These are phyloP conservation scores for Globisporangium spiculum DNA, from an alignment of 352 stramenopile genomes.

Conservation along the genomic window DNA sequence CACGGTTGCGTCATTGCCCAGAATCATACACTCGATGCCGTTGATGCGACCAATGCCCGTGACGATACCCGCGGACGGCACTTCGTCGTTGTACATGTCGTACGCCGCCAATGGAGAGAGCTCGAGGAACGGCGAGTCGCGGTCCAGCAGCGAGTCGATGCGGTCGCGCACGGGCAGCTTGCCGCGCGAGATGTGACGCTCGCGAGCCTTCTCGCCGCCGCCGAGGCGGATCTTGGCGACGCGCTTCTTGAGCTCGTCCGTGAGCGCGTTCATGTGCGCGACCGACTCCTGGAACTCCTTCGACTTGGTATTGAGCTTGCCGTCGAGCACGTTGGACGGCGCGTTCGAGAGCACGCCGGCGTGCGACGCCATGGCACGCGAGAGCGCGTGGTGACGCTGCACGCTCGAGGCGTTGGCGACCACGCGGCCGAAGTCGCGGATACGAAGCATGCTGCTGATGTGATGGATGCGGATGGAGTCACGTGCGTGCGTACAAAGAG, in stretches of 20 bases:
- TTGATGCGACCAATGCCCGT: conserved; percentile 87
- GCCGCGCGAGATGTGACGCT: conserved; percentile 67
- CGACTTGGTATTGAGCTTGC: conserved; percentile 59
- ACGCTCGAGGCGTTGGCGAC: conserved; percentile 5
- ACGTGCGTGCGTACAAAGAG: background rate
- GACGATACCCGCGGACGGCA: conserved; percentile 87
- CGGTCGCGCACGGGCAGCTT: conserved; percentile 91
- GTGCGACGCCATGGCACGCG: conserved; percentile 30
- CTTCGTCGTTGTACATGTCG: conserved; percentile 81
- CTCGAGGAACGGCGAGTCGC: conserved; percentile 95
- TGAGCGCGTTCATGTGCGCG: conserved; percentile 56
- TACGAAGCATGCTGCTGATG: conserved; percentile 3
- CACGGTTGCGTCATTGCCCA: conserved; percentile 98
- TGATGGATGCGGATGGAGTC: background rate
- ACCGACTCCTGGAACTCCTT: conserved; percentile 53
- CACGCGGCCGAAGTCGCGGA: conserved; percentile 16
- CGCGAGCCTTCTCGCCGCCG: conserved; percentile 59
- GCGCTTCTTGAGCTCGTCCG: conserved; percentile 37
- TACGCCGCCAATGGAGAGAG: conserved; percentile 89
- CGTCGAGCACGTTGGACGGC: conserved; percentile 59
- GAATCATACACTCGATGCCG: conserved; percentile 93
- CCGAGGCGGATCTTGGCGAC: conserved; percentile 51
- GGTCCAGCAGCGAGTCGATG: conserved; percentile 94
- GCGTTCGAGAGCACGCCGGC: conserved; percentile 30
- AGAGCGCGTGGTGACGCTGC: background rate